These are phyloP conservation scores for Lophiostoma macrostomum DNA, from an alignment of 495 filamentous ascomycete genomes.

Conservation along the genomic window DNA sequence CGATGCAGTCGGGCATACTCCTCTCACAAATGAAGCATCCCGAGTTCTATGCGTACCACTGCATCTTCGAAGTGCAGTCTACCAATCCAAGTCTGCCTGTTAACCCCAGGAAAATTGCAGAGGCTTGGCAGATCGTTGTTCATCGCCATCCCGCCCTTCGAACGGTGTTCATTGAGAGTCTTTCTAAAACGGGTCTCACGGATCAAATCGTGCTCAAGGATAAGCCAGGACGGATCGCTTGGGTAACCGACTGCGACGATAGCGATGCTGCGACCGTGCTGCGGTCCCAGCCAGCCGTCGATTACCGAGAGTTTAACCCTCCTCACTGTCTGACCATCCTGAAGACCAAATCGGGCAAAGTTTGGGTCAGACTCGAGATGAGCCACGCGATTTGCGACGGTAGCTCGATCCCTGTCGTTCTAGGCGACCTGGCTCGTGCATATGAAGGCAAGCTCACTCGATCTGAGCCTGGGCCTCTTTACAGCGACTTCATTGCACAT, in stretches of 20 bases:
- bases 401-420: constrained; percentile 28
- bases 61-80: constrained; percentile 56
- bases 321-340: constrained; percentile 27
- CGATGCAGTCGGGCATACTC: constrained; percentile 65
- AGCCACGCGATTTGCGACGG: constrained; percentile 32
- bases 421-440: constrained; percentile 26
- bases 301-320: constrained; percentile 24
- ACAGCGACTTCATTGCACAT: constrained; percentile 31
- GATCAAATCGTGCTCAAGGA: constrained; percentile 53
- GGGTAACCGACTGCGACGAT: constrained; percentile 21
- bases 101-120: constrained; percentile 41
- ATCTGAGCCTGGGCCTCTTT: constrained; percentile 25
- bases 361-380: constrained; percentile 31
- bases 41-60: constrained; percentile 59
- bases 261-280: constrained; percentile 6
- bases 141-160: constrained; percentile 52
- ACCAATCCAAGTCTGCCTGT: constrained; percentile 30
- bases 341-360: constrained; percentile 15
- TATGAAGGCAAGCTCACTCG: constrained; percentile 19
- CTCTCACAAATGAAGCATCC: constrained; percentile 57
- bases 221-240: constrained; percentile 4
- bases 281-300: constrained; percentile 10
- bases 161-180: constrained; percentile 50
- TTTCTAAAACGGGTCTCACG: constrained; percentile 47
- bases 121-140: constrained; percentile 51